A percentile compares a stretch with the other conserved stretches of the same genome.
These are phyloP conservation scores for Spathaspora sp. DNA, from an alignment of 805 yeast species.

Conservation along the genomic window DNA sequence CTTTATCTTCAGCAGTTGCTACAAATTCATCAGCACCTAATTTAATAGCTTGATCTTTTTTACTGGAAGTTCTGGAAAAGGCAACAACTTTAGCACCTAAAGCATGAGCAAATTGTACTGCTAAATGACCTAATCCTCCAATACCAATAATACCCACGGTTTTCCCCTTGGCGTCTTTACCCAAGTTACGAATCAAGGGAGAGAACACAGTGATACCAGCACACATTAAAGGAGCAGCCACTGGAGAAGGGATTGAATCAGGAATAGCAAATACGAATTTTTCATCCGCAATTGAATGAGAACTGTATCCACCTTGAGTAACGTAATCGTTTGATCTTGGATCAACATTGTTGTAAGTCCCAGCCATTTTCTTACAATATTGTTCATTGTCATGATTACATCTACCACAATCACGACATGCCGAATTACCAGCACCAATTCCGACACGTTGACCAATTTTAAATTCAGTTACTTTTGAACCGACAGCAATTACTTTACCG, in stretches of 20 bases:
- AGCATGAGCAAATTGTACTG: conserved; percentile 55
- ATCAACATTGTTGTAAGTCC: conserved; percentile 51
- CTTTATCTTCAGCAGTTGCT: conserved; percentile 49
- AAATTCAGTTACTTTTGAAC: conserved; percentile 47
- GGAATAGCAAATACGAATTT: conserved; percentile 48
- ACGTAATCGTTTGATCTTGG: conserved; percentile 22
- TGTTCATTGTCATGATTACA: conserved; percentile 40
- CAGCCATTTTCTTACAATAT: conserved; percentile 47
- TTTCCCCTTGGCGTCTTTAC: conserved; percentile 21
- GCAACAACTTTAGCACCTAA: conserved; percentile 63
- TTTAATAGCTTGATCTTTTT: conserved; percentile 26
- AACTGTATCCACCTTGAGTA: conserved; percentile 49
- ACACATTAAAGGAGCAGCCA: conserved; percentile 53
- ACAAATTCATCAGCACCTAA: conserved; percentile 34
- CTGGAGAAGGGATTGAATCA: conserved; percentile 34
- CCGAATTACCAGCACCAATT: conserved; percentile 64
- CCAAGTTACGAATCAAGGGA: conserved; percentile 44
- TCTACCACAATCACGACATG: conserved; percentile 62
- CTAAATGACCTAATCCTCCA: conserved; percentile 69
- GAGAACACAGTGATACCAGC: conserved; percentile 55
- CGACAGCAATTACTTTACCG: conserved; percentile 60
- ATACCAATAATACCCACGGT: conserved; percentile 60
- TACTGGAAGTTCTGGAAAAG: conserved; percentile 24
- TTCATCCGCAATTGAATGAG: conserved; percentile 43
- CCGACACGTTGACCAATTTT: conserved; percentile 77